Conservation (phyloP, 192 early-diverging fungal species). For the Umbelopsis sp. region DNA sequence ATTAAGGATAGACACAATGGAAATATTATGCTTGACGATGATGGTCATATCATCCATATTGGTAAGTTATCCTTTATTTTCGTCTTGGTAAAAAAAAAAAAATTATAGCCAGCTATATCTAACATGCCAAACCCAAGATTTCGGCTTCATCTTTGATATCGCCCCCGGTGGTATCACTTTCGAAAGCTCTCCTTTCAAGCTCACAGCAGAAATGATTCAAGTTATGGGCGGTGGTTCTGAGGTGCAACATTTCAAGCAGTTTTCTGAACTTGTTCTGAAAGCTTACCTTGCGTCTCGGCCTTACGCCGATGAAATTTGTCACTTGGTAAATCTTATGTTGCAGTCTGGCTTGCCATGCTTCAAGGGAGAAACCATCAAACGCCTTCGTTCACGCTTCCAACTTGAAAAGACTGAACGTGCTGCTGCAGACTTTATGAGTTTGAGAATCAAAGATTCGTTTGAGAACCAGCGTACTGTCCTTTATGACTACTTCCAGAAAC, state of each 20-base stretch:
- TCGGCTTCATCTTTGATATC: conserved; percentile 98
- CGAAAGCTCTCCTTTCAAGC: conserved; percentile 96
- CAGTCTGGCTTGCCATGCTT: conserved; percentile 98
- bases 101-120: neutral
- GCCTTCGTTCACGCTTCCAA: conserved; percentile 87
- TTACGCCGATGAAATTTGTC: conserved; percentile 89
- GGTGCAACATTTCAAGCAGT: conserved; percentile 81
- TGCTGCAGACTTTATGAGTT: conserved; percentile 95
- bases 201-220: conserved; percentile 95
- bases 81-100: neutral
- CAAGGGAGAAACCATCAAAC: conserved; percentile 91
- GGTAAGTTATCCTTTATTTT: conserved; percentile 44
- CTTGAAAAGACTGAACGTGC: conserved; percentile 84
- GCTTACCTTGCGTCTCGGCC: conserved; percentile 90
- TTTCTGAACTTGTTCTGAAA: conserved; percentile 89
- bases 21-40: conserved; percentile 98
- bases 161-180: conserved; percentile 97
- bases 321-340: conserved; percentile 89
- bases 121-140: conserved; percentile 59
- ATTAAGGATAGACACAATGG: conserved; percentile 99
- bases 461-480: conserved; percentile 88
- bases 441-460: conserved; percentile 86
- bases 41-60: conserved; percentile 97
- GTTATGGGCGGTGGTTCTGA: conserved; percentile 92
- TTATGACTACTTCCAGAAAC: conserved; percentile 84